Conservation (phyloP, 177 flowering plant genomes). For the Tripterygium wilfordii region DNA sequence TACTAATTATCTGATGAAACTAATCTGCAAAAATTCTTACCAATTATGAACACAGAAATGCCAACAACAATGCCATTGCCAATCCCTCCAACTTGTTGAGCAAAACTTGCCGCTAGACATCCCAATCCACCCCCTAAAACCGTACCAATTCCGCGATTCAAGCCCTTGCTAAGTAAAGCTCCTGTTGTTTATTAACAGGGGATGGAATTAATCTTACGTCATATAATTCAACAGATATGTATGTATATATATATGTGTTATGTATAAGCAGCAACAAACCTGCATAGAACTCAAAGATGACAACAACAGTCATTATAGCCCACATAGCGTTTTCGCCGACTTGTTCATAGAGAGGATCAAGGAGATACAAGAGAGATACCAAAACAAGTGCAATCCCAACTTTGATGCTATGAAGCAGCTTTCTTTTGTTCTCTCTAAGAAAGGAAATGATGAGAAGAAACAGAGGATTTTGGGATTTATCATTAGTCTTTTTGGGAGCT, state of each 20-base stretch:
- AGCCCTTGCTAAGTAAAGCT: conserved; percentile 75
- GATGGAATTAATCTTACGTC: too few species aligned
- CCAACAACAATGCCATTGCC: conserved; percentile 37
- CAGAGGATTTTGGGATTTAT: conserved; percentile 1
- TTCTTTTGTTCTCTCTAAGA: conserved; percentile 5
- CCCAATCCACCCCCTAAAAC: conserved; percentile 74
- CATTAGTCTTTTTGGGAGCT: conserved; percentile 9
- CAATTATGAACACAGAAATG: conserved; percentile 50
- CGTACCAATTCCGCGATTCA: conserved; percentile 72
- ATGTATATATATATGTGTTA: not conserved
- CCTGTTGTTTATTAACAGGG: too few species aligned
- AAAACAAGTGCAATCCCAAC: conserved; percentile 72
- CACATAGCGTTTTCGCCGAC: conserved; percentile 91
- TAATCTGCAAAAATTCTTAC: too few species aligned
- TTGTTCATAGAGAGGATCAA: conserved; percentile 55
- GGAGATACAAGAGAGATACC: conserved; percentile 63
- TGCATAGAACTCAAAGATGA: conserved; percentile 75
- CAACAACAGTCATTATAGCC: conserved; percentile 95
- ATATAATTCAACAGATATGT: too few species aligned
- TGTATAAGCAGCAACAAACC: conserved; percentile 52
- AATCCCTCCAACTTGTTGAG: conserved; percentile 37
- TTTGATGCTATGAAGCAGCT: conserved; percentile 64
- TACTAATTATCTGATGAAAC: too few species aligned
- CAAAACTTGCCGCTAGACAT: conserved; percentile 53
- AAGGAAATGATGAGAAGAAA: conserved; percentile 8